These are phyloP conservation scores for Pseudopyrenochaeta lycopersici DNA, from an alignment of 2,329 filamentous ascomycete genomes.

Conservation along the genomic window DNA sequence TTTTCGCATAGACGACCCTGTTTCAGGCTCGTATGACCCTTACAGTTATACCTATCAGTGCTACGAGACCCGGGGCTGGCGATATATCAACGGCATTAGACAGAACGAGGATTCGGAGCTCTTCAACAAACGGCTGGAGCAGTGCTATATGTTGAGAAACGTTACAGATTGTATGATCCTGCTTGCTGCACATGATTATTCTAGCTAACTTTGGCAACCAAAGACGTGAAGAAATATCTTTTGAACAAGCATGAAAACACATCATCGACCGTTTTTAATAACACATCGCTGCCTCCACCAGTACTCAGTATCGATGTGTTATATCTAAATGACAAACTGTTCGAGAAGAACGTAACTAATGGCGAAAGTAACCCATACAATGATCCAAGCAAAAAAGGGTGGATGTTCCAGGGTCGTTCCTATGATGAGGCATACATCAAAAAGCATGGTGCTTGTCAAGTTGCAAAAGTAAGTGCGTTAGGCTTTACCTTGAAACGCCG, in stretches of 20 bases:
- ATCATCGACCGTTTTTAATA: background rate
- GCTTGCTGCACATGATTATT: too few relatives aligned
- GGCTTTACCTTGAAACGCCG: background rate
- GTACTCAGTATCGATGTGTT: background rate
- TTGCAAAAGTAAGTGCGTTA: background rate
- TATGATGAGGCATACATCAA: background rate
- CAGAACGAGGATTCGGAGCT: too few relatives aligned
- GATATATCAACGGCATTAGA: too few relatives aligned
- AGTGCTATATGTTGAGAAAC: background rate
- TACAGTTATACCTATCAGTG: too few relatives aligned
- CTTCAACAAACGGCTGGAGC: background rate
- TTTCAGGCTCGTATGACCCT: too few relatives aligned
- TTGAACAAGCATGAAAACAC: background rate
- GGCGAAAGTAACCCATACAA: background rate
- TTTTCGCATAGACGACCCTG: too few relatives aligned
- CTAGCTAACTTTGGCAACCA: too few relatives aligned
- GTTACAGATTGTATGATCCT: background rate
- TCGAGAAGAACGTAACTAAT: background rate
- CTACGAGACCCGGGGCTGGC: too few relatives aligned
- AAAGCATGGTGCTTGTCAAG: background rate
- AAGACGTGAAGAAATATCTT: background rate
- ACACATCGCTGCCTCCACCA: background rate
- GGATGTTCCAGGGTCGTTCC: background rate
- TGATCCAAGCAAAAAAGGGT: background rate
- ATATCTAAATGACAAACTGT: background rate